Evolutionary conservation across 1,284 basidiomycete genomes (phyloP).

Genomic region (Pisolithus thermaeus): DNA sequence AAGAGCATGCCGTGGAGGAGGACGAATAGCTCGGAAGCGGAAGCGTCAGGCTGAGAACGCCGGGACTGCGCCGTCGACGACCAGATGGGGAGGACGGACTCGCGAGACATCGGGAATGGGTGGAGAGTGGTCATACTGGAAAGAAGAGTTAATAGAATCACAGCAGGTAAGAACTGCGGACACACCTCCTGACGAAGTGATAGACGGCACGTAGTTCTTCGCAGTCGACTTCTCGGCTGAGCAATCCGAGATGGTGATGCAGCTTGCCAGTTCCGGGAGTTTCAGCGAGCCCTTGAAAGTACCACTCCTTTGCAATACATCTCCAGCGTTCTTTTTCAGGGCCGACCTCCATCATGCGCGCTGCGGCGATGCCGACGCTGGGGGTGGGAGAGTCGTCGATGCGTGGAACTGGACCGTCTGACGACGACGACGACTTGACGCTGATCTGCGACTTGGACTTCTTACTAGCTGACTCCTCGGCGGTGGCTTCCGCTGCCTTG

Average conservation of each 20-base stretch:
- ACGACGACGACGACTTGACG: conserved; percentile 37
- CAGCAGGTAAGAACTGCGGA: conserved; percentile 5
- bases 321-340: conserved; percentile 93
- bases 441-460: conserved; percentile 26
- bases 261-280: conserved; percentile 88
- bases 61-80: conserved; percentile 68
- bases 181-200: conserved; percentile 92
- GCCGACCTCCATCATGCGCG: conserved; percentile 81
- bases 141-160: conserved; percentile 6
- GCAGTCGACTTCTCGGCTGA: conserved; percentile 74
- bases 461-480: conserved; percentile 14
- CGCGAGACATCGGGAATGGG: conserved; percentile 80
- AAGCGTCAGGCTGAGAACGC: conserved; percentile 71
- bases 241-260: conserved; percentile 91
- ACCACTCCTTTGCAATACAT: conserved; percentile 89
- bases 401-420: conserved; percentile 47
- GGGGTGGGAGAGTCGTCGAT: conserved; percentile 68
- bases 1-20: conserved; percentile 94
- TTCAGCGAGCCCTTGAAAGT: conserved; percentile 79
- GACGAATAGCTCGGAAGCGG: conserved; percentile 80
- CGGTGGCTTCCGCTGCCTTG: conserved; percentile 29
- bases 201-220: conserved; percentile 88
- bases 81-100: conserved; percentile 84
- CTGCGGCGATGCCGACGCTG: conserved; percentile 83
- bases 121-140: conserved; percentile 83